Evolutionary conservation across 139 green algal species (phyloP).

Genomic region (Chlamydomonas schloesseri): DNA sequence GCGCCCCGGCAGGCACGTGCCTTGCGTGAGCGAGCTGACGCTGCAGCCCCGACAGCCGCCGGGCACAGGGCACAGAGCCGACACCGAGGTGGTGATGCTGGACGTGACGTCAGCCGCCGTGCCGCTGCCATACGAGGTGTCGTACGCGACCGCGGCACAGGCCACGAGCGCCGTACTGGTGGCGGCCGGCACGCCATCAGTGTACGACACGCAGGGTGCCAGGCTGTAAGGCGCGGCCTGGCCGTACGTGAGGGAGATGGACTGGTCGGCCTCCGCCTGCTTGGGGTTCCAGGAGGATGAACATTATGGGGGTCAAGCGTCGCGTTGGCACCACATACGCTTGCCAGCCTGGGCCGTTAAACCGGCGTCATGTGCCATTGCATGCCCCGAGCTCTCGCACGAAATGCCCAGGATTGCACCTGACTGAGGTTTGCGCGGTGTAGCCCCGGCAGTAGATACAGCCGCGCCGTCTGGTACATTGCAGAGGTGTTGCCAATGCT

Average conservation of each 20-base stretch:
- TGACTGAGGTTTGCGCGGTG: neutral
- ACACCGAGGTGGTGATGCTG: neutral
- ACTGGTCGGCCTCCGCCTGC: neutral
- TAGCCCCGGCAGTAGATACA: neutral
- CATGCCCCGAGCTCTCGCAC: no score
- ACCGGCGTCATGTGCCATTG: no score
- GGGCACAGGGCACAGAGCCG: neutral
- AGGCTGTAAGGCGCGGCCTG: neutral
- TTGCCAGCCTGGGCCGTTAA: no score
- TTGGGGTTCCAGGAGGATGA: no score
- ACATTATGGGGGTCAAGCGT: no score
- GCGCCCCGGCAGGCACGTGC: no score
- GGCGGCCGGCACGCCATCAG: neutral
- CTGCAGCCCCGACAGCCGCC: no score
- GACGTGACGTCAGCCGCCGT: neutral
- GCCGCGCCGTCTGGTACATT: no score
- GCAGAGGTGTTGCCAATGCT: neutral
- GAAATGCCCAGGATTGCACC: neutral
- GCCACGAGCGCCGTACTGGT: no score
- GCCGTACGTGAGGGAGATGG: neutral
- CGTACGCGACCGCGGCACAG: neutral
- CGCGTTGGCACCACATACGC: no score
- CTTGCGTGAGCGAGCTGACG: no score
- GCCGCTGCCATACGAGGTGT: neutral
- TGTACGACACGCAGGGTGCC: neutral